A percentile compares a stretch with the other conserved stretches of the same genome.
These are phyloP conservation scores for Candida bentonensis DNA, from an alignment of 805 yeast species.

Conservation along the genomic window DNA sequence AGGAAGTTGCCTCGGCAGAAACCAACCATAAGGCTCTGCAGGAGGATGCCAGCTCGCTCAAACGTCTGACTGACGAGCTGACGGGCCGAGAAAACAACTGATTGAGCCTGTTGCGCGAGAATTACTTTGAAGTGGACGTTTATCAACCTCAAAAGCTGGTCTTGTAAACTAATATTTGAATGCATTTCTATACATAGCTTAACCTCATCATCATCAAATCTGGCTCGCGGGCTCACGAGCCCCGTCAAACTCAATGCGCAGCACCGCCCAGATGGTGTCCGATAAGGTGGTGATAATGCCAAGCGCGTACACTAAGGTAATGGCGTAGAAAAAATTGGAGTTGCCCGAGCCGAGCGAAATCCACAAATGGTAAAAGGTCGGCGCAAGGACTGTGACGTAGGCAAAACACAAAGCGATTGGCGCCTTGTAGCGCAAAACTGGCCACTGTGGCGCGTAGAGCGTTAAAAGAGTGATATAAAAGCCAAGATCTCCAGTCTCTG, in stretches of 20 bases:
- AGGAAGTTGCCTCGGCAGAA: background rate
- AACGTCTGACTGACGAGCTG: background rate
- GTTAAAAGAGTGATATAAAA: slow-evolving; percentile 35
- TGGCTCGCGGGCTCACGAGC: slow-evolving; percentile 18
- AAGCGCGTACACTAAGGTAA: slow-evolving; percentile 64
- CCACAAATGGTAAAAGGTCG: slow-evolving; percentile 90
- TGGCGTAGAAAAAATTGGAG: slow-evolving; percentile 91
- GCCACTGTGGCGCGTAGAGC: slow-evolving; percentile 28
- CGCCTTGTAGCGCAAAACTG: slow-evolving; percentile 31
- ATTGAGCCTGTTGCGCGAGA: too few relatives aligned
- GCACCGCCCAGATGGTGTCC: slow-evolving; percentile 72
- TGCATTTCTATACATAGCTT: too few relatives aligned
- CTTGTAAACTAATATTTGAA: too few relatives aligned
- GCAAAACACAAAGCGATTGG: slow-evolving; percentile 39
- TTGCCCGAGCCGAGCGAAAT: slow-evolving; percentile 88
- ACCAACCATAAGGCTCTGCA: background rate
- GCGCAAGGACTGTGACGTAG: slow-evolving; percentile 55
- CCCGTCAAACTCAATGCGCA: slow-evolving; percentile 51
- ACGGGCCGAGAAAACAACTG: too few relatives aligned
- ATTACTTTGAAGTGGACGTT: too few relatives aligned
- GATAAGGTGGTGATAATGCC: slow-evolving; percentile 54
- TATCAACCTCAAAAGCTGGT: too few relatives aligned
- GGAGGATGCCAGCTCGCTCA: background rate
- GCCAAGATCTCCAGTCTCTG: slow-evolving; percentile 68
- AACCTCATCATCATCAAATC: background rate